Evolutionary conservation across 495 filamentous ascomycete genomes (phyloP).

Genomic region (Aspergillus homomorphus): DNA sequence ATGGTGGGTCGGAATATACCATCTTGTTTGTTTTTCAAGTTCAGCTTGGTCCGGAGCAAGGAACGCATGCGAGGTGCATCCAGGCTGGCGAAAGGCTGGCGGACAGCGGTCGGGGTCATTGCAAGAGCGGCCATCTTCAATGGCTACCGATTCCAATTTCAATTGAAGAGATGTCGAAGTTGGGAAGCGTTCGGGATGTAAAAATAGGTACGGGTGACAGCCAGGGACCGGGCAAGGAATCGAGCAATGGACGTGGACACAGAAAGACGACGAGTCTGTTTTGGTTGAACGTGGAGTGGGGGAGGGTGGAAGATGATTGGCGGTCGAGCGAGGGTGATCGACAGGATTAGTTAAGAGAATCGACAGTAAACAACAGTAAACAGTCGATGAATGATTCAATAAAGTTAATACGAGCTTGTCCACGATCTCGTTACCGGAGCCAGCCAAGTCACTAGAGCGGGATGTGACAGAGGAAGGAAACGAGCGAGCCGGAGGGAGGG

Average conservation of each 20-base stretch:
- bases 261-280: slow-evolving; percentile 23
- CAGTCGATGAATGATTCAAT: background rate
- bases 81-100: slow-evolving; percentile 46
- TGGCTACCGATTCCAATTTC: background rate
- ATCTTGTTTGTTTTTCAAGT: slow-evolving; percentile 55
- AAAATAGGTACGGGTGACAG: background rate
- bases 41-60: slow-evolving; percentile 43
- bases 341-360: background rate
- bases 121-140: slow-evolving; percentile 41
- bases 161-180: background rate
- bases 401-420: background rate
- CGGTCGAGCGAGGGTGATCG: slow-evolving; percentile 4
- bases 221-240: too few species aligned
- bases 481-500: slow-evolving; percentile 4
- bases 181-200: background rate
- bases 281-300: slow-evolving; percentile 18
- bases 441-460: background rate
- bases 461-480: slow-evolving; percentile 1
- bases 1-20: slow-evolving; percentile 33
- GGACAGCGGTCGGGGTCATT: slow-evolving; percentile 36
- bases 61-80: slow-evolving; percentile 43
- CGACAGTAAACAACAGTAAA: background rate
- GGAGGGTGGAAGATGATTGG: slow-evolving; percentile 16
- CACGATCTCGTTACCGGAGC: background rate
- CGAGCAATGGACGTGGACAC: background rate